A percentile compares a stretch with the other conserved stretches of the same genome.
Conservation (phyloP, 768 basidiomycete genomes). For the Artomyces pyxidatus region DNA sequence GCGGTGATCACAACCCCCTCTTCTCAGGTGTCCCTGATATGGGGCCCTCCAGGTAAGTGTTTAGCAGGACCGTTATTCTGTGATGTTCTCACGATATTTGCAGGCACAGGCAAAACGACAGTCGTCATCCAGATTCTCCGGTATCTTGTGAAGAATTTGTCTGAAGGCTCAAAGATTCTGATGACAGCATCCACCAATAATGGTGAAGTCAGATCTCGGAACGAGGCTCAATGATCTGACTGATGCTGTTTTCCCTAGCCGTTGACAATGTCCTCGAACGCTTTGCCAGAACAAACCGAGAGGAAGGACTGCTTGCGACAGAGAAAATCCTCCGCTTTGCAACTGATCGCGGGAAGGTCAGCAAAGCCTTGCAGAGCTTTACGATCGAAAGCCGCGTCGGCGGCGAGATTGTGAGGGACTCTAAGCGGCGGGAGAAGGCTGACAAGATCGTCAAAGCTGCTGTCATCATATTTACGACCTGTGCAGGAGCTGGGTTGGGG, state of each 20-base stretch:
- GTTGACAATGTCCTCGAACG: constrained; percentile 66
- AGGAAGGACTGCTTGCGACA: constrained; percentile 35
- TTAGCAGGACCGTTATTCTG: background rate
- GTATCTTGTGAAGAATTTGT: constrained; percentile 28
- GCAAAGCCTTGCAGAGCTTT: constrained; percentile 45
- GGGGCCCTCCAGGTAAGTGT: constrained; percentile 56
- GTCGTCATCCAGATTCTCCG: constrained; percentile 56
- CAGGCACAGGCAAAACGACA: constrained; percentile 67
- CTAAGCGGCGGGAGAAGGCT: constrained; percentile 46
- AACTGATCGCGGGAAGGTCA: constrained; percentile 56
- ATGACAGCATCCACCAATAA: constrained; percentile 72
- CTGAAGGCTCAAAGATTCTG: constrained; percentile 38
- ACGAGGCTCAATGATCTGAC: background rate
- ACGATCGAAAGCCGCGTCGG: constrained; percentile 60
- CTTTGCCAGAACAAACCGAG: constrained; percentile 42
- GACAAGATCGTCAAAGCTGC: constrained; percentile 50
- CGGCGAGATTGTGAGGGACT: constrained; percentile 56
- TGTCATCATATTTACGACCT: constrained; percentile 55
- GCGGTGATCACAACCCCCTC: constrained; percentile 38
- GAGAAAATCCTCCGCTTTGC: constrained; percentile 61
- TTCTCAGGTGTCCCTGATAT: constrained; percentile 46
- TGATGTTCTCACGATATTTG: background rate
- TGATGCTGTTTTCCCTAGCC: too few relatives aligned
- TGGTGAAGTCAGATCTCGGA: constrained; percentile 26
- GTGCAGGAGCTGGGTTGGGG: constrained; percentile 56